A percentile compares a stretch with the other conserved stretches of the same genome.
phyloP scores from a whole-genome alignment of 345 rosid genomes.

The Sisymbrium altissimum region DNA sequence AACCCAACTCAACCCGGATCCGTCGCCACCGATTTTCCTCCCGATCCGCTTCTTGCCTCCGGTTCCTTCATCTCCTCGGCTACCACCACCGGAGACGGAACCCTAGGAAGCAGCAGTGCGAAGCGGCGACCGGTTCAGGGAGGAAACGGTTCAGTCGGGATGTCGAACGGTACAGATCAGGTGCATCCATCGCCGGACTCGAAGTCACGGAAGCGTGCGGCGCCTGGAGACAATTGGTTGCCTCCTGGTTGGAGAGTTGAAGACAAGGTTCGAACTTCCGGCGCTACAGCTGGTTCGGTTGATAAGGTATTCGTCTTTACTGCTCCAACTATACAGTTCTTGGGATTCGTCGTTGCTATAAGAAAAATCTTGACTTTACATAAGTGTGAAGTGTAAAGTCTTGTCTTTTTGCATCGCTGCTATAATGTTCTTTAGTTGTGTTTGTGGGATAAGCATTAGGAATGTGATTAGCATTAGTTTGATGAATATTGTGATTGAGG shows the following conservation, averaged over 20 bases:
- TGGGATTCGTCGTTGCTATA: too few species aligned
- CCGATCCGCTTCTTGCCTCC: conserved; percentile 46
- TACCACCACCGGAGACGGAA: conserved; percentile 17
- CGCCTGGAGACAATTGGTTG: conserved; percentile 40
- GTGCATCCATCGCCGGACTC: conserved; percentile 1
- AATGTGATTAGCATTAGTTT: background rate
- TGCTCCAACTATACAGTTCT: too few species aligned
- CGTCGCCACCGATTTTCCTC: conserved; percentile 23
- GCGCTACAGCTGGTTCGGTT: conserved; percentile 66
- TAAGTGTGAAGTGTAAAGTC: background rate
- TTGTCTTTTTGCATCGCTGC: background rate
- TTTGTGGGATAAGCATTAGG: background rate
- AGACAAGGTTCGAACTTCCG: conserved; percentile 64
- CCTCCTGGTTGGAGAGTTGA: conserved; percentile 81
- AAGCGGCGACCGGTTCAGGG: conserved; percentile 3
- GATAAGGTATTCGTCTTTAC: too few species aligned
- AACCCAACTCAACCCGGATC: conserved; percentile 1
- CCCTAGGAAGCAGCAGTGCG: conserved; percentile 1
- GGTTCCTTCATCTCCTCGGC: conserved; percentile 42
- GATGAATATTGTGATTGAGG: too few species aligned
- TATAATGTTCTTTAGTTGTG: background rate
- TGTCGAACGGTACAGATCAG: conserved; percentile 22
- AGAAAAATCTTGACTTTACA: background rate
- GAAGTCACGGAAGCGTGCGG: conserved; percentile 27
- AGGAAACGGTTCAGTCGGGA: background rate